These are phyloP conservation scores for Cytidiella melzeri DNA, from an alignment of 768 basidiomycete species.

Conservation along the genomic window DNA sequence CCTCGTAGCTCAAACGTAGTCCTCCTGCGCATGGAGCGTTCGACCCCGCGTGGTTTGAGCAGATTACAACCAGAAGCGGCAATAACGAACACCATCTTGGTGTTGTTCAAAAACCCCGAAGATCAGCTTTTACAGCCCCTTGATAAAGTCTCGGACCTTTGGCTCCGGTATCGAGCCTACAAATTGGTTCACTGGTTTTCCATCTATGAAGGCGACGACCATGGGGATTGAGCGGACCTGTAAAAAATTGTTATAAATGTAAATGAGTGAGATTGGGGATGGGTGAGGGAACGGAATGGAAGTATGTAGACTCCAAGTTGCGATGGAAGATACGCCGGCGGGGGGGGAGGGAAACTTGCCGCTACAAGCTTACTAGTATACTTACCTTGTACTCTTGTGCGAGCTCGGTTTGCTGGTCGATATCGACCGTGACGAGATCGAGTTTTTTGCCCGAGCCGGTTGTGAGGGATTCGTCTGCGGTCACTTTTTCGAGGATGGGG, in stretches of 20 bases:
- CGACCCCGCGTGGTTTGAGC: too few relatives aligned
- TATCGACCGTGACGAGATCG: conserved; percentile 70
- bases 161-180: conserved; percentile 34
- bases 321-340: neutral
- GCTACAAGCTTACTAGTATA: too few relatives aligned
- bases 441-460: conserved; percentile 50
- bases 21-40: too few relatives aligned
- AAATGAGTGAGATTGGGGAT: neutral
- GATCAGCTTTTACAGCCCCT: conserved; percentile 12
- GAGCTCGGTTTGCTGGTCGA: conserved; percentile 48
- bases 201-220: conserved; percentile 70
- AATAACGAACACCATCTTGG: too few relatives aligned
- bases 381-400: conserved; percentile 45
- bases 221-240: conserved; percentile 77
- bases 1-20: too few relatives aligned
- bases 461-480: conserved; percentile 35
- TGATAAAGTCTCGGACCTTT: conserved; percentile 23
- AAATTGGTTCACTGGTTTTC: conserved; percentile 53
- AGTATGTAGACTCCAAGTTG: neutral
- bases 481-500: conserved; percentile 60
- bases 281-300: neutral
- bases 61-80: too few relatives aligned
- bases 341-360: neutral
- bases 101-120: neutral
- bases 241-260: neutral